phyloP scores from a whole-genome alignment of 352 stramenopile species.

The Thalassiosira exigua region DNA sequence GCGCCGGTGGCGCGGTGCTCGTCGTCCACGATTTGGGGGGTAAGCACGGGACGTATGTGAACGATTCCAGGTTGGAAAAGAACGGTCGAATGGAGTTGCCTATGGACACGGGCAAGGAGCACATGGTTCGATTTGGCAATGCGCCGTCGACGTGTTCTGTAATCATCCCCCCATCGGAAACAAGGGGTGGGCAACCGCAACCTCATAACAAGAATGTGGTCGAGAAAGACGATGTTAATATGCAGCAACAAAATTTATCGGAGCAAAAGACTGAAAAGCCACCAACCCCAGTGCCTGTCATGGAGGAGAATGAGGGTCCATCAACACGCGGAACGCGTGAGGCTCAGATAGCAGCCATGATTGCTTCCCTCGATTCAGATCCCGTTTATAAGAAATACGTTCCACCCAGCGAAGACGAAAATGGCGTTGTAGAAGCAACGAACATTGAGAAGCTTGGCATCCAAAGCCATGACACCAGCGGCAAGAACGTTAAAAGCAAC shows the following conservation, averaged over 20 bases:
- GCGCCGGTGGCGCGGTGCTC: slow-evolving; percentile 7
- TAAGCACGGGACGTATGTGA: slow-evolving; percentile 64
- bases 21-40: slow-evolving; percentile 68
- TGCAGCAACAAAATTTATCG: slow-evolving; percentile 2
- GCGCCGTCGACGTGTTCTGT: slow-evolving; percentile 36
- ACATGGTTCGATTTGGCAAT: slow-evolving; percentile 51
- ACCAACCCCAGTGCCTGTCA: too few species aligned
- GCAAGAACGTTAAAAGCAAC: slow-evolving; percentile 7
- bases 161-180: slow-evolving; percentile 12
- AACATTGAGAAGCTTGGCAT: too few species aligned
- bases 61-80: slow-evolving; percentile 44
- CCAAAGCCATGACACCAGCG: slow-evolving; percentile 11
- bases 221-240: slow-evolving; percentile 6
- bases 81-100: slow-evolving; percentile 44
- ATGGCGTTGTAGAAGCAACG: too few species aligned
- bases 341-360: slow-evolving; percentile 82
- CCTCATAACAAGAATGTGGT: slow-evolving; percentile 1
- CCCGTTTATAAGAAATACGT: slow-evolving; percentile 66
- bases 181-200: neutral
- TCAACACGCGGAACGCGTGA: slow-evolving; percentile 69
- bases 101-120: slow-evolving; percentile 18
- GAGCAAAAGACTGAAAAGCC: slow-evolving; percentile 1
- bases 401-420: slow-evolving; percentile 45
- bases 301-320: slow-evolving; percentile 42
- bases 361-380: slow-evolving; percentile 72